Base-by-base conservation (phyloP, 2,329 filamentous ascomycete genomes). In the Monilinia polystroma region DNA sequence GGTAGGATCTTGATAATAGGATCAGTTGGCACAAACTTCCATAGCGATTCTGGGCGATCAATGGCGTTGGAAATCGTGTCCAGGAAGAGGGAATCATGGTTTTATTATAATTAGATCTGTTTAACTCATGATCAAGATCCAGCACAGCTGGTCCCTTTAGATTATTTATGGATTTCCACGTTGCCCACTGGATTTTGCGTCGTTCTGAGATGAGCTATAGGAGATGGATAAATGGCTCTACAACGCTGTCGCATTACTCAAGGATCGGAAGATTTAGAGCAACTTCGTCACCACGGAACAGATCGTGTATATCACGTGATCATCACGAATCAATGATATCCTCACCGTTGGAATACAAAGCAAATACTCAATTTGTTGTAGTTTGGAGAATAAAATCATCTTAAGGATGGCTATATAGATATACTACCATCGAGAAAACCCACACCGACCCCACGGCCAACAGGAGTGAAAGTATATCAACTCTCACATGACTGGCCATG, bases 351-450 rank as follows among this genome's bases (percentile, higher is more conserved):
- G 35, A 0, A 5, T 5, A 20, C 3, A 43, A 20, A 11, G 6
- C 1, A 7, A 18, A 18, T 20, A 11, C 20, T 45, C 4, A 1
- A 20, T 0, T 3, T 20, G 6, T 0, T 14, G 1, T 8, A 12
- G 10, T 29, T 4, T 4, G 29, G 18, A 8, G 10, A 7, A 8
- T 1, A 2, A 12, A 29, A 2, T 3, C 16, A 20, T 32, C 51
- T 18, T 2, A 26, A 20, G 7, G 14, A 26, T 14, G 3, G 1
- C 32, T 35, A 7, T 4, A 18, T 5, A 20, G 10, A 10, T 43
- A 45, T 16, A 45, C 3, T 10, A 20, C 38, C 18, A 29, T 45
- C 14, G 11, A 3, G 23, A 20, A 23, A 57, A 1, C 10, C 38
- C n/a, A 26, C 23, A 41, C 0, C 38, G 23, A 10, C 35, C 20